Conservation (phyloP, 2,329 filamentous ascomycete genomes). For the Coniella vitis region DNA sequence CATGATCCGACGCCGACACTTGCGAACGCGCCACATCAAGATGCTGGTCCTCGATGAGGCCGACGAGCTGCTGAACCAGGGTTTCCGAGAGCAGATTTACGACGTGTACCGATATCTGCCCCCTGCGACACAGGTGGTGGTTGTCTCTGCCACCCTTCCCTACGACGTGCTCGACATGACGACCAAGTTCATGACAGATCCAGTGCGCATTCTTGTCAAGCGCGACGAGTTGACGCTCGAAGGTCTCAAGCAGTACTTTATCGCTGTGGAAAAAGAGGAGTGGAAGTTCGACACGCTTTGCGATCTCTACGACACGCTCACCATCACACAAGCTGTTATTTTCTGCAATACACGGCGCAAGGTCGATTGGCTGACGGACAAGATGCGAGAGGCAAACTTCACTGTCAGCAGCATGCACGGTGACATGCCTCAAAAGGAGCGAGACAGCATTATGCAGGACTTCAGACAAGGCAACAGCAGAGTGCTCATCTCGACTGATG, state of each 20-base stretch:
- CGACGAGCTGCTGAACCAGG: conserved; percentile 91
- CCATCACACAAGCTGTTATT: conserved; percentile 98
- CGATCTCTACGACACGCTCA: conserved; percentile 98
- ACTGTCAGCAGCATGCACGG: conserved; percentile 99
- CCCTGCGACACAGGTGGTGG: conserved; percentile 95
- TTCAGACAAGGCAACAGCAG: conserved; percentile 98
- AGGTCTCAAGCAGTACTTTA: conserved; percentile 99
- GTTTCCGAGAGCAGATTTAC: conserved; percentile 99
- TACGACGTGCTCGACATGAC: conserved; percentile 99
- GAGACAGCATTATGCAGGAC: conserved; percentile 99
- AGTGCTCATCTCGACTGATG: conserved; percentile 96
- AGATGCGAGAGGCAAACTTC: conserved; percentile 97
- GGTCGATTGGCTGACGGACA: conserved; percentile 99
- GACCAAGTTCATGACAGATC: conserved; percentile 99
- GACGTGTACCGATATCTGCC: conserved; percentile 99
- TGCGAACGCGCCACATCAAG: conserved; percentile 98
- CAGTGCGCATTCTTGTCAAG: conserved; percentile 98
- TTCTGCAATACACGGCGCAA: conserved; percentile 99
- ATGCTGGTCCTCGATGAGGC: conserved; percentile 99
- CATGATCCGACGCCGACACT: conserved; percentile 97
- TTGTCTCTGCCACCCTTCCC: conserved; percentile 96
- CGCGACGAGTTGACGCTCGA: conserved; percentile 99
- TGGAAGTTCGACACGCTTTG: conserved; percentile 99
- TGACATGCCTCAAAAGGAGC: conserved; percentile 97
- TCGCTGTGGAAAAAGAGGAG: conserved; percentile 99